Percentiles rank a stretch among this genome's conserved stretches.
These are phyloP conservation scores for Ophiocordyceps camponoti-saundersi DNA, from an alignment of 2,329 filamentous ascomycete genomes.

Conservation along the genomic window DNA sequence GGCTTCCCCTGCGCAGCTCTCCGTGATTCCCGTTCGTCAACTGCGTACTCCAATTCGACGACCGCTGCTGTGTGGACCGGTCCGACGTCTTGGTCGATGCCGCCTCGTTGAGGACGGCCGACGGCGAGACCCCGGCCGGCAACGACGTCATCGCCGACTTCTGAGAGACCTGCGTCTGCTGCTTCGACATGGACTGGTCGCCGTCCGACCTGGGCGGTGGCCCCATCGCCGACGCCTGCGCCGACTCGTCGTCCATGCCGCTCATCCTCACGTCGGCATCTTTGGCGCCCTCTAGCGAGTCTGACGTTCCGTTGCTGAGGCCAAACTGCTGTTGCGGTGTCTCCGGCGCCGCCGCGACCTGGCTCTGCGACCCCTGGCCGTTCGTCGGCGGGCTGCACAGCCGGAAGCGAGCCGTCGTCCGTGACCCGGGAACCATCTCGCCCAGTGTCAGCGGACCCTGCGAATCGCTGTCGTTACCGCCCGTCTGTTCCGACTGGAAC, in stretches of 20 bases:
- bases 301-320: constrained; percentile 39
- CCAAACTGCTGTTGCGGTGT: constrained; percentile 16
- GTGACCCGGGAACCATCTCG: constrained; percentile 40
- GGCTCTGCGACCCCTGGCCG: constrained; percentile 23
- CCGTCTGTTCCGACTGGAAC: constrained; percentile 31
- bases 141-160: constrained; percentile 41
- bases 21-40: constrained; percentile 48
- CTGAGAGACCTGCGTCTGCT: constrained; percentile 44
- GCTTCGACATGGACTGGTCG: constrained; percentile 17
- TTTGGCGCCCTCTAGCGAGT: constrained; percentile 27
- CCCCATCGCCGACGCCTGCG: constrained; percentile 29
- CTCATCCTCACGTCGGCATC: constrained; percentile 46
- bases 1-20: constrained; percentile 20
- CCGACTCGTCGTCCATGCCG: constrained; percentile 30
- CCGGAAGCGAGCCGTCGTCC: constrained; percentile 36
- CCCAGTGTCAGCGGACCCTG: constrained; percentile 44
- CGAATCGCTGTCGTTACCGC: constrained; percentile 34
- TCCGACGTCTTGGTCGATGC: constrained; percentile 86
- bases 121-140: constrained; percentile 39
- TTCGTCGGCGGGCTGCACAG: constrained; percentile 42
- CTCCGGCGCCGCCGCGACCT: constrained; percentile 3
- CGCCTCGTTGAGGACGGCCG: constrained; percentile 59
- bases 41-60: constrained; percentile 52
- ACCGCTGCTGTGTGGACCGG: constrained; percentile 45
- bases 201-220: constrained; percentile 23